A percentile compares a stretch with the other conserved stretches of the same genome.
phyloP scores from a whole-genome alignment of 495 filamentous ascomycete genomes.

The Trichoderma asperelloides region DNA sequence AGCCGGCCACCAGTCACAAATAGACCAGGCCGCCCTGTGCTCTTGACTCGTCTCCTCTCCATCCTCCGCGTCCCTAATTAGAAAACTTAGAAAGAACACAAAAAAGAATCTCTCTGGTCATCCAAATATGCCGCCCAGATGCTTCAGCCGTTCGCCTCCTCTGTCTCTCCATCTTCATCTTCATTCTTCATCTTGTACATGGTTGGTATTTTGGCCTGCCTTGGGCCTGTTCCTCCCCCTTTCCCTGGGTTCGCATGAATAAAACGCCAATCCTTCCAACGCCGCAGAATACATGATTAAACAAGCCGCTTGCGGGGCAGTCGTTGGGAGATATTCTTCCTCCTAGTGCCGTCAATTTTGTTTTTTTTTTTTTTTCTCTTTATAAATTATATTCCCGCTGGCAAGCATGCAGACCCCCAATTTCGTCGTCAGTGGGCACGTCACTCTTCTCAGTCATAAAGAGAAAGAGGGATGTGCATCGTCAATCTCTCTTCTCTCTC shows the following conservation, averaged over 20 bases:
- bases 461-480: not conserved
- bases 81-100: not conserved
- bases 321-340: not conserved
- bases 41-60: not conserved
- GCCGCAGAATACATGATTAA: constrained; percentile 6
- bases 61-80: not conserved
- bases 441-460: not conserved
- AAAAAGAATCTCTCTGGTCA: not conserved
- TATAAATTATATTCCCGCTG: not conserved
- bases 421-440: not conserved
- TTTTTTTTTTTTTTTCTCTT: not conserved
- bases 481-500: not conserved
- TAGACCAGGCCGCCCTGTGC: not conserved
- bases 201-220: constrained; percentile 5
- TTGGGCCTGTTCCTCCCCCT: not conserved
- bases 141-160: not conserved
- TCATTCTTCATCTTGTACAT: not conserved
- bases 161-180: not conserved
- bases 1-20: not conserved
- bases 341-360: not conserved
- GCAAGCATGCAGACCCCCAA: not conserved
- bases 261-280: constrained; percentile 4
- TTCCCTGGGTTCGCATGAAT: not conserved
- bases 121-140: not conserved
- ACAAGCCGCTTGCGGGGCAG: constrained; percentile 2